Base-by-base conservation (phyloP, 208 protist genomes). In the Leishmania braziliensis region DNA sequence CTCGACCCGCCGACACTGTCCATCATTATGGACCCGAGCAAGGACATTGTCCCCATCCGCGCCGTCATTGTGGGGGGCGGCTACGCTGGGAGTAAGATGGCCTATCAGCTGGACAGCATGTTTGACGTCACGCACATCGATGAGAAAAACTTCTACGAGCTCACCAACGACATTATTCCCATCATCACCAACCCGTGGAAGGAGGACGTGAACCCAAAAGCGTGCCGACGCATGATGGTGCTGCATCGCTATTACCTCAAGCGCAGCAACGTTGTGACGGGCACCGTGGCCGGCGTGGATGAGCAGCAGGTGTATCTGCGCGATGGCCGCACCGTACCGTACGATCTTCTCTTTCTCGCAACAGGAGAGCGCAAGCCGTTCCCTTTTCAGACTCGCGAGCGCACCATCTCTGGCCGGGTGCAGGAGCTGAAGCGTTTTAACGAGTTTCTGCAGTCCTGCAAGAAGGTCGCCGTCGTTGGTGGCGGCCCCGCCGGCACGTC, bases 201-300 rank as follows among this genome's bases (percentile, higher is more conserved):
- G 43, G 89, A 93, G 4, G 87, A 87, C 16, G 85, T 89, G 72
- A 86, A 92, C 72, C 81, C 88, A 43, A 89, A 95, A 82, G 90
- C 92, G 58, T 93, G 90, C 73, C 90, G 93, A 5, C 89, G 90
- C 18, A 89, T 96, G 80, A 88, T 96, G 79, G 84, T 93, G 62
- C 84, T 96, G 33, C 95, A 98, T 78, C 90, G 95, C 33, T 97
- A 94, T 79, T 98, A 98, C 87, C 86, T 98, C 10, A 95, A 95
- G 78, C 82, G 89, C 48, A 85, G 89, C 63, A 97, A 98, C 81
- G 90, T 97, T 0, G 77, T 98, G 16, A 95, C 93, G 0, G 95
- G 93, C 39, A 94, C 89, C n/a, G 95, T 96, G 58, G 80, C 90
- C 48, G 93, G 92, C 10, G 92, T 96, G 46, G 89, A 94, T 72